These are phyloP conservation scores for Didymellaceae sp. DNA, from an alignment of 2,329 filamentous ascomycete species.

Conservation along the genomic window DNA sequence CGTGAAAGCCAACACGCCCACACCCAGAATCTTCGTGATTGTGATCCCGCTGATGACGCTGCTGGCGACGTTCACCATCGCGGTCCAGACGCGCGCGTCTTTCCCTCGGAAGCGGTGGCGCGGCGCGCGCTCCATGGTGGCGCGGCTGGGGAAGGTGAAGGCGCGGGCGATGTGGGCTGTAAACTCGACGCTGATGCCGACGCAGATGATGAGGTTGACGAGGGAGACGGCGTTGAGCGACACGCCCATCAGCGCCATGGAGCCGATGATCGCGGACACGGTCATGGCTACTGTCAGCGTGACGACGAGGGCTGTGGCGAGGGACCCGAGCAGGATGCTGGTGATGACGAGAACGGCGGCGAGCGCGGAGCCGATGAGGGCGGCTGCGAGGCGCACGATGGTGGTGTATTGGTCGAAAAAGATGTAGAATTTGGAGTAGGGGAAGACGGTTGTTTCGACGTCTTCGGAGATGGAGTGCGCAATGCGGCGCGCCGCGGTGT, in stretches of 20 bases:
- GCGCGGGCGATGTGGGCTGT: conserved; percentile 96
- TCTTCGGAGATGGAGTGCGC: conserved; percentile 73
- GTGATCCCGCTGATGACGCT: conserved; percentile 97
- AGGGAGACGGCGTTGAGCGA: conserved; percentile 94
- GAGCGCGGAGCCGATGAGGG: conserved; percentile 81
- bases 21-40: conserved; percentile 90
- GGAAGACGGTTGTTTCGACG: conserved; percentile 85
- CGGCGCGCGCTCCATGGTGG: conserved; percentile 79
- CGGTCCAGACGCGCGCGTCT: conserved; percentile 89
- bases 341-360: conserved; percentile 85
- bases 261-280: conserved; percentile 89
- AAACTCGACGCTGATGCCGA: conserved; percentile 96
- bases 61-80: conserved; percentile 90
- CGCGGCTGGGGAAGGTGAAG: conserved; percentile 88
- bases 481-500: conserved; percentile 87
- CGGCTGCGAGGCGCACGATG: conserved; percentile 80
- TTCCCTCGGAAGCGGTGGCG: conserved; percentile 77
- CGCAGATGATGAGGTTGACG: conserved; percentile 95
- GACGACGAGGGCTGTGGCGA: conserved; percentile 81
- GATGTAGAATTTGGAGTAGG: conserved; percentile 97
- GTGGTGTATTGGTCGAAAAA: conserved; percentile 97
- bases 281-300: conserved; percentile 91
- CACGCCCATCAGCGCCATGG: conserved; percentile 88
- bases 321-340: conserved; percentile 79
- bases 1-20: conserved; percentile 91